These are phyloP conservation scores for Lathyrus aphaca DNA, from an alignment of 306 rosid species.

Conservation along the genomic window DNA sequence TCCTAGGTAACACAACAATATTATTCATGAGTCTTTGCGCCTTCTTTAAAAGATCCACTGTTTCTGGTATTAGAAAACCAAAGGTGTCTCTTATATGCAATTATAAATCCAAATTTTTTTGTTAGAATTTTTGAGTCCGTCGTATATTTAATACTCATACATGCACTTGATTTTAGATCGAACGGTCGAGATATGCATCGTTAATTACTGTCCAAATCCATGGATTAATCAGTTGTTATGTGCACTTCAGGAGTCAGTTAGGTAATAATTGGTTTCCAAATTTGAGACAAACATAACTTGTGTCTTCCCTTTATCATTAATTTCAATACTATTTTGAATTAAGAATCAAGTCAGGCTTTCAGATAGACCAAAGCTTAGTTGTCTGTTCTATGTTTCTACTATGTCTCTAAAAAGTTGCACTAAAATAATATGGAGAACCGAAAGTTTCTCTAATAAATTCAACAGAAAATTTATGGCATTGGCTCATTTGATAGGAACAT, in stretches of 20 bases:
- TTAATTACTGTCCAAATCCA: neutral
- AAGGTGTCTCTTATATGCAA: too few species aligned
- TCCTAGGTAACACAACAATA: too few species aligned
- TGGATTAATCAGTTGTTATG: neutral
- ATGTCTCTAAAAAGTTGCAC: conserved; percentile 27
- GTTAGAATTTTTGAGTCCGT: neutral
- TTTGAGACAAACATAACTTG: conserved; percentile 35
- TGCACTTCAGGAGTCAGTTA: conserved; percentile 1
- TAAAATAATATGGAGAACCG: conserved; percentile 10
- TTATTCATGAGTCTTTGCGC: too few species aligned
- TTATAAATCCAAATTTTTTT: too few species aligned
- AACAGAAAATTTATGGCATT: conserved; percentile 20
- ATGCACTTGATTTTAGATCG: neutral
- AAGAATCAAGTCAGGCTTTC: conserved; percentile 26
- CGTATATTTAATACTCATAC: neutral
- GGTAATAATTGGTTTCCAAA: conserved; percentile 20
- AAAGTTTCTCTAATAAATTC: conserved; percentile 32
- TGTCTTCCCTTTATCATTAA: conserved; percentile 19
- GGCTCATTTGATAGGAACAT: neutral
- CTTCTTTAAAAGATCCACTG: too few species aligned
- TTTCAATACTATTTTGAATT: neutral
- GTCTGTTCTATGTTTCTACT: conserved; percentile 22
- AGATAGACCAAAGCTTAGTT: conserved; percentile 14
- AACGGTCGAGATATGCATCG: neutral
- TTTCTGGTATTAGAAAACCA: too few species aligned